Evolutionary conservation across 2,329 filamentous ascomycete genomes (phyloP), one percentile per base, ranked within the genome.

Genomic region (Fusarium marasasianum): DNA sequence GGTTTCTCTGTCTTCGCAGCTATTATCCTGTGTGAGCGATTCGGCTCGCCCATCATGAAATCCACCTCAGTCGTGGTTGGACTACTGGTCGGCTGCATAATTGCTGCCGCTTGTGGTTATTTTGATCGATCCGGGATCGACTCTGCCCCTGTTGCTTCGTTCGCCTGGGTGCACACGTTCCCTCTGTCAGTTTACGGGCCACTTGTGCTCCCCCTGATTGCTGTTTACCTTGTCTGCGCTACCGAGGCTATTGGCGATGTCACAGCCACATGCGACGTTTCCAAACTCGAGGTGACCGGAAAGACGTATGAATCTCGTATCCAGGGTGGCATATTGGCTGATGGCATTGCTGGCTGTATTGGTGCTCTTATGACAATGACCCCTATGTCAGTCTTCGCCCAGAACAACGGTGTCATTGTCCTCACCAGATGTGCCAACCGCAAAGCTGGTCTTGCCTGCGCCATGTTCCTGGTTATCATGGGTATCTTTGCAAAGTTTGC

Each of bases 371-470:
- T 91, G 84, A 96, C 93, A 54, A 93, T 94, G 75, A 93, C 93
- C 0, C 93, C 93, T 37, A 93, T 95, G 89, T 91, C 90, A 4
- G 92, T 91, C 2, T 95, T 95, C 76, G 93, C 93, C 0, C 93
- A 95, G 81, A 96, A 96, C 84, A 95, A 96, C 80, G 93, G 93
- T 41, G 93, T 96, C 58, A 95, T 96, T 69, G 92, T 93, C 0
- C 86, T 96, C 50, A 96, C 94, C 0, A 89, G 93, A 22, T 96
- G 93, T 80, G 94, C 94, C 2, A 96, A 94, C 81, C 90, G 94
- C 61, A 92, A 91, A 53, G 94, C 93, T 10, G 94, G 94, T 9
- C 95, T 94, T 80, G 92, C 91, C 55, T 93, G 91, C 79, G 94
- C 89, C 80, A 86, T 93, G 77, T 95, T 95, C 85, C 87, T 96